Conservation (phyloP, 305 asterid species). For the Fraxinus xanthoxyloides region DNA sequence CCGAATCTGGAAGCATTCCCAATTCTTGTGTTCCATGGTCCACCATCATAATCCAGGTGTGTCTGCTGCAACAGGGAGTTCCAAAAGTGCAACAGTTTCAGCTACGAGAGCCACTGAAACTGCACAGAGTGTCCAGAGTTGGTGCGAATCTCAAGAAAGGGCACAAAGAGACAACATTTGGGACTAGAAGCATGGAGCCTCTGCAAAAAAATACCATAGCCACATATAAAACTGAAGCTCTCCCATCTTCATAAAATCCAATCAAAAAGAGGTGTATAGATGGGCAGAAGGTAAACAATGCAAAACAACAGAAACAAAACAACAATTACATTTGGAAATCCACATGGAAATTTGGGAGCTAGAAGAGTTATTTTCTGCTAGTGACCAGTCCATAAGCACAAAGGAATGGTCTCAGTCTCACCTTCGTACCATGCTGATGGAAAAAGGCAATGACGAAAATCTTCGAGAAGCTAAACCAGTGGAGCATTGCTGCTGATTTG, state of each 20-base stretch:
- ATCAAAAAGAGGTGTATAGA: slow-evolving; percentile 26
- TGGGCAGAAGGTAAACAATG: neutral
- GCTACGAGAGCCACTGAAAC: slow-evolving; percentile 11
- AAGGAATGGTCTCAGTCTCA: slow-evolving; percentile 20
- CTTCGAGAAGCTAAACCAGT: too few relatives aligned
- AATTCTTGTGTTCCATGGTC: neutral
- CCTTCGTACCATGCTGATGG: slow-evolving; percentile 33
- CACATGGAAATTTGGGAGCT: too few relatives aligned
- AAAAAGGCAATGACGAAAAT: neutral
- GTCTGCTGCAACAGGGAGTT: slow-evolving; percentile 14
- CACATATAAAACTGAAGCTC: neutral
- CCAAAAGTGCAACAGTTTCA: neutral
- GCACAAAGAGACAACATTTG: slow-evolving; percentile 3
- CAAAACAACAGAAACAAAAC: slow-evolving; percentile 9
- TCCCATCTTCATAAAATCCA: slow-evolving; percentile 10
- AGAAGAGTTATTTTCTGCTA: neutral
- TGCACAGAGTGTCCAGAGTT: slow-evolving; percentile 6
- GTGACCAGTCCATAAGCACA: neutral
- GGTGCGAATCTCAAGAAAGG: slow-evolving; percentile 22
- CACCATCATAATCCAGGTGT: slow-evolving; percentile 21
- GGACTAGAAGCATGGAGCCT: slow-evolving; percentile 9
- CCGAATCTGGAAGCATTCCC: slow-evolving; percentile 15
- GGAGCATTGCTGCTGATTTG: slow-evolving; percentile 10
- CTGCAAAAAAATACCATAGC: neutral
- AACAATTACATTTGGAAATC: neutral